Evolutionary conservation across 176 grass and related monocot species (phyloP).

Genomic region (Panicum miliaceum): DNA sequence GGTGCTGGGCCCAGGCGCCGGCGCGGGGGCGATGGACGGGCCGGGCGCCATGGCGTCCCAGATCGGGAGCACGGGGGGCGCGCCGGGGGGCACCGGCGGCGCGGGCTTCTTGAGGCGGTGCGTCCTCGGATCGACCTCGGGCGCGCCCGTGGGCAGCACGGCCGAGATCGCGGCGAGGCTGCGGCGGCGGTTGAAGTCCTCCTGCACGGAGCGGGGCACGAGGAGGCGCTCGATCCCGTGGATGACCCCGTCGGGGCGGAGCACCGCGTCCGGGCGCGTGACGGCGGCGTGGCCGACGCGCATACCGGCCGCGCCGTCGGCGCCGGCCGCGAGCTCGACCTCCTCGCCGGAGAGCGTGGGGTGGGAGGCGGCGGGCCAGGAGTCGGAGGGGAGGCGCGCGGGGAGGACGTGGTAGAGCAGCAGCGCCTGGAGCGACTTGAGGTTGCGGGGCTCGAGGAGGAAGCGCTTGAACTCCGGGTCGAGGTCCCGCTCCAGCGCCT

Average conservation of each 20-base stretch:
- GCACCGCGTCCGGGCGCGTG: constrained; percentile 62
- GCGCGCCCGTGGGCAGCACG: constrained; percentile 79
- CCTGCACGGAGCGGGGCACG: constrained; percentile 80
- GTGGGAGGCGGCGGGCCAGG: constrained; percentile 35
- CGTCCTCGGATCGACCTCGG: constrained; percentile 78
- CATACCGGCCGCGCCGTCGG: neutral
- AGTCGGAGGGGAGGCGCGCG: constrained; percentile 34
- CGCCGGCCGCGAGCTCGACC: constrained; percentile 50
- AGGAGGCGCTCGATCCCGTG: constrained; percentile 90
- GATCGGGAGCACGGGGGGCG: constrained; percentile 70
- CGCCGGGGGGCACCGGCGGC: constrained; percentile 51
- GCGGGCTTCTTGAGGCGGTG: constrained; percentile 93
- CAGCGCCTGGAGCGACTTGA: constrained; percentile 66
- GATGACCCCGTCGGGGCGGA: constrained; percentile 79
- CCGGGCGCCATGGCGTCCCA: constrained; percentile 79
- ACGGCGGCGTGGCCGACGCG: constrained; percentile 52
- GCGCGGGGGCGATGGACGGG: constrained; percentile 58
- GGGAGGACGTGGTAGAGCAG: constrained; percentile 78
- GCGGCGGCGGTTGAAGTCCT: constrained; percentile 89
- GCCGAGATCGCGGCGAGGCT: constrained; percentile 85
- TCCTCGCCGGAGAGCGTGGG: constrained; percentile 68
- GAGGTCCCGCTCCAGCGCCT: constrained; percentile 74
- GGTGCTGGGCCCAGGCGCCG: constrained; percentile 43
- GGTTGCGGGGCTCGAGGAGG: constrained; percentile 86
- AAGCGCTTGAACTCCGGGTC: constrained; percentile 87